Evolutionary conservation across 208 protist species (phyloP).

Genomic region (Eutreptiella sp.): DNA sequence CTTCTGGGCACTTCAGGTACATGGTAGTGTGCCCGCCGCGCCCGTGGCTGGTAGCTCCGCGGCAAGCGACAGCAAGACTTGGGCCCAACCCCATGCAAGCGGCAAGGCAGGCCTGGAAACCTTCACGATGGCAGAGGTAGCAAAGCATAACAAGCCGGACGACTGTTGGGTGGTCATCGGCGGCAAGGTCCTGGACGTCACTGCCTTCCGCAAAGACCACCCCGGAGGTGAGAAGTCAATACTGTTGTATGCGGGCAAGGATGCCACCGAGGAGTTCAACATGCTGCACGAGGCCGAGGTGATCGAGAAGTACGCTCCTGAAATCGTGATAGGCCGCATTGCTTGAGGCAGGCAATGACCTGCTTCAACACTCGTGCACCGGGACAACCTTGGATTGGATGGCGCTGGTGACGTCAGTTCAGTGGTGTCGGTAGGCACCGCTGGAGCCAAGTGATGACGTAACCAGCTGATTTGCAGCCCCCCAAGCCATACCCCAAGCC

Average conservation of each 20-base stretch:
- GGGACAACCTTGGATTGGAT: too few species aligned
- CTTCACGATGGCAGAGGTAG: slow-evolving; percentile 49
- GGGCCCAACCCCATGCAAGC: too few species aligned
- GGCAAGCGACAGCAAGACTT: too few species aligned
- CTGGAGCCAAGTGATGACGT: too few species aligned
- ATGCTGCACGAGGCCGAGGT: slow-evolving; percentile 41
- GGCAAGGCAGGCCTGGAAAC: slow-evolving; percentile 18
- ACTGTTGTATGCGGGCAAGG: slow-evolving; percentile 49
- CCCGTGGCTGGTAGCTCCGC: slow-evolving; percentile 19
- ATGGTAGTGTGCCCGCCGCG: neutral
- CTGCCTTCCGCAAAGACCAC: slow-evolving; percentile 49
- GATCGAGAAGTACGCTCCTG: slow-evolving; percentile 57
- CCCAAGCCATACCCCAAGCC: too few species aligned
- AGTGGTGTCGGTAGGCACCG: too few species aligned
- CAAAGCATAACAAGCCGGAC: slow-evolving; percentile 54
- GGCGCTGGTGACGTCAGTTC: too few species aligned
- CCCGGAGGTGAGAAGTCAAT: slow-evolving; percentile 54
- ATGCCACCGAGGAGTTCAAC: slow-evolving; percentile 56
- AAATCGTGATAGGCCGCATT: slow-evolving; percentile 46
- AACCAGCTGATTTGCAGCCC: too few species aligned
- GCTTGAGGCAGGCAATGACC: too few species aligned
- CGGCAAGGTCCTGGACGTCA: slow-evolving; percentile 50
- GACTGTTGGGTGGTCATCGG: slow-evolving; percentile 52
- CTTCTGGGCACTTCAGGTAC: too few species aligned
- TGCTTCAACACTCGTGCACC: too few species aligned